Evolutionary conservation across 257 asterid species (phyloP).

Genomic region (Fraxinus excelsior): DNA sequence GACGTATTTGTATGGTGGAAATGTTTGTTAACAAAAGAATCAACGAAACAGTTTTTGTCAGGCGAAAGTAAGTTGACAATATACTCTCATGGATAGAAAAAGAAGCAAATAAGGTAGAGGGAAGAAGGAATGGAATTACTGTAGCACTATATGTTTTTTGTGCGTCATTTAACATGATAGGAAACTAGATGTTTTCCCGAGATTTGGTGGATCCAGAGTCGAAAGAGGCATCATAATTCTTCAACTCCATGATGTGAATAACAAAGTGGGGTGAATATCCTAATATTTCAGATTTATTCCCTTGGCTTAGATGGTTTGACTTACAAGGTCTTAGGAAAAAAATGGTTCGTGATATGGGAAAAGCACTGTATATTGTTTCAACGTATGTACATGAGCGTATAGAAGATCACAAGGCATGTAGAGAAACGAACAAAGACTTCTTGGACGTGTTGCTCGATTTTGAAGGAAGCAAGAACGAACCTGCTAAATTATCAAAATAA

Average conservation of each 20-base stretch:
- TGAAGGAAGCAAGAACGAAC: conserved; percentile 64
- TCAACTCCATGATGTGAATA: conserved; percentile 33
- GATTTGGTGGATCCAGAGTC: conserved; percentile 35
- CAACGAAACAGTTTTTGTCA: conserved; percentile 41
- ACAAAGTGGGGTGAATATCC: conserved; percentile 36
- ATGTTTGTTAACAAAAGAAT: conserved; percentile 48
- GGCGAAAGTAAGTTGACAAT: conserved; percentile 42
- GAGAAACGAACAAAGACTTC: conserved; percentile 48
- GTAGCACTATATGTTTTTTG: conserved; percentile 43
- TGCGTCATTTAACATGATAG: conserved; percentile 41
- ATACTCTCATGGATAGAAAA: conserved; percentile 54
- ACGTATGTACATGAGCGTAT: conserved; percentile 34
- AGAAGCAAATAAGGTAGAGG: conserved; percentile 25
- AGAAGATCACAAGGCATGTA: conserved; percentile 34
- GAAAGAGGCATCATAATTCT: conserved; percentile 32
- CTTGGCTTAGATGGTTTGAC: conserved; percentile 33
- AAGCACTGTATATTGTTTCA: conserved; percentile 31
- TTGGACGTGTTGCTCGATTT: conserved; percentile 59
- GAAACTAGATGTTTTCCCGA: conserved; percentile 35
- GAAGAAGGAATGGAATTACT: conserved; percentile 31
- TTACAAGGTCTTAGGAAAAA: conserved; percentile 30
- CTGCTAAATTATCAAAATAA: conserved; percentile 40
- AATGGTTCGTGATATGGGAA: conserved; percentile 20
- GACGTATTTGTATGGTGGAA: conserved; percentile 59
- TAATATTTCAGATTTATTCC: conserved; percentile 39